A percentile compares a stretch with the other conserved stretches of the same genome.
Conservation (phyloP, 352 stramenopile species). For the Phytophthora podocarpi region DNA sequence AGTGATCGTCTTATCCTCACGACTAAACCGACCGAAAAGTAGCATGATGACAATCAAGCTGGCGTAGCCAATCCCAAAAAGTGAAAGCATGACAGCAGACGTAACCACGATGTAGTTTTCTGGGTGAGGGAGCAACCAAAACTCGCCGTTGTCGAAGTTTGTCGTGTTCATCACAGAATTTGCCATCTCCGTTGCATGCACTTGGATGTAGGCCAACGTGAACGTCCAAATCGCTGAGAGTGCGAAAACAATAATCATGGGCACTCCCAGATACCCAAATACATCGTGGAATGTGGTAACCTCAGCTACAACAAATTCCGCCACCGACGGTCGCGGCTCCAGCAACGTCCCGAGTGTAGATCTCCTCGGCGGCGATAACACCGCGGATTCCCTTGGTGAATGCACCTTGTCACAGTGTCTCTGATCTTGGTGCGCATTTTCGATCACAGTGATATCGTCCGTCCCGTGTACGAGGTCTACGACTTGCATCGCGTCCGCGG, state of each 20-base stretch:
- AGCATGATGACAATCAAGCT: conserved; percentile 41
- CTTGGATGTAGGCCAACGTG: conserved; percentile 44
- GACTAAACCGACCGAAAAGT: conserved; percentile 15
- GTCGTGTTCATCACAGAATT: conserved; percentile 49
- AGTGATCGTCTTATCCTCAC: background rate
- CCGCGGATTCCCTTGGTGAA: background rate
- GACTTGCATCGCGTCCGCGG: conserved; percentile 2
- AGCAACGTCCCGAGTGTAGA: background rate
- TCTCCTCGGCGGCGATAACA: background rate
- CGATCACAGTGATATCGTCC: conserved; percentile 16
- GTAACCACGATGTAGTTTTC: conserved; percentile 25
- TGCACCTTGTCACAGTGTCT: background rate
- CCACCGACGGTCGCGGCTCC: conserved; percentile 5
- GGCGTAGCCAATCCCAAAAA: conserved; percentile 43
- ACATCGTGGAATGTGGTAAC: conserved; percentile 34
- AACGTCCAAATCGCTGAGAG: conserved; percentile 43
- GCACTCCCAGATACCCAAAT: conserved; percentile 41
- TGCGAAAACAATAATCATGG: conserved; percentile 48
- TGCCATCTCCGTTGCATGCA: conserved; percentile 38
- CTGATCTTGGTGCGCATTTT: background rate
- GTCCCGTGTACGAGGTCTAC: conserved; percentile 18
- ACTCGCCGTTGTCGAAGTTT: conserved; percentile 50
- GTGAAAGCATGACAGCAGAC: conserved; percentile 29
- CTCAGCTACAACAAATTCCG: conserved; percentile 15
- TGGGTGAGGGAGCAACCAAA: conserved; percentile 46